Conservation (phyloP, 352 stramenopile genomes). For the Globisporangium sylvaticum region DNA sequence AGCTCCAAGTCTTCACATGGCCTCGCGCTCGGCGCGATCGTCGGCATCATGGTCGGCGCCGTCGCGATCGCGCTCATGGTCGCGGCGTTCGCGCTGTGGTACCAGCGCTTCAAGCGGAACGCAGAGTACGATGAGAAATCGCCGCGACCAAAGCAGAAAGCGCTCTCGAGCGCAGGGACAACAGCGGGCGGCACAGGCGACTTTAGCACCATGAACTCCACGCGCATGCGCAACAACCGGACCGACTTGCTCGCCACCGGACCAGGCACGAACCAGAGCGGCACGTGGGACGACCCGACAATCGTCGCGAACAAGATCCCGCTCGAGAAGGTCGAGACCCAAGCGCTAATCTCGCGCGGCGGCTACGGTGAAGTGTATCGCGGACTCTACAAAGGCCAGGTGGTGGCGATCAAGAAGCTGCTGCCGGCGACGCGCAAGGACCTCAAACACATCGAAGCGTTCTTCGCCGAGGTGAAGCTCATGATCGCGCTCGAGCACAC, state of each 20-base stretch:
- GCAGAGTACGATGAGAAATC: background rate
- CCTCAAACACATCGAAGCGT: conserved; percentile 29
- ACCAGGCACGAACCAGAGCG: conserved; percentile 1
- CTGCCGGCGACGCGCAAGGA: conserved; percentile 20
- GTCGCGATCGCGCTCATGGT: conserved; percentile 36
- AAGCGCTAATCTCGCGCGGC: conserved; percentile 26
- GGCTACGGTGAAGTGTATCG: conserved; percentile 33
- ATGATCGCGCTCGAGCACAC: conserved; percentile 37
- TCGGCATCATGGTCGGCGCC: conserved; percentile 31
- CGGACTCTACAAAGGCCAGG: conserved; percentile 22
- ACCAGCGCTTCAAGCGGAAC: conserved; percentile 25
- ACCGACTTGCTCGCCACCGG: conserved; percentile 1
- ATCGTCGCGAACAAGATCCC: conserved; percentile 25
- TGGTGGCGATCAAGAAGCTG: conserved; percentile 24
- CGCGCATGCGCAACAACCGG: conserved; percentile 6
- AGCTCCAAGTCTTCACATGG: background rate
- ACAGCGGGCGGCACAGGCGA: background rate
- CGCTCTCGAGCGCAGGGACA: background rate
- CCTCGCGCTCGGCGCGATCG: conserved; percentile 13
- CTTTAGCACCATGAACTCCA: conserved; percentile 10
- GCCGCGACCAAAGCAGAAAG: background rate
- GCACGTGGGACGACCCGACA: conserved; percentile 21
- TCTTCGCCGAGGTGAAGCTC: conserved; percentile 38
- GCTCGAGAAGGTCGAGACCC: conserved; percentile 24
- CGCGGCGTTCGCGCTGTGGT: conserved; percentile 41